Evolutionary conservation across 139 green algal species (phyloP).

Genomic region (Chlamydomonas applanata): DNA sequence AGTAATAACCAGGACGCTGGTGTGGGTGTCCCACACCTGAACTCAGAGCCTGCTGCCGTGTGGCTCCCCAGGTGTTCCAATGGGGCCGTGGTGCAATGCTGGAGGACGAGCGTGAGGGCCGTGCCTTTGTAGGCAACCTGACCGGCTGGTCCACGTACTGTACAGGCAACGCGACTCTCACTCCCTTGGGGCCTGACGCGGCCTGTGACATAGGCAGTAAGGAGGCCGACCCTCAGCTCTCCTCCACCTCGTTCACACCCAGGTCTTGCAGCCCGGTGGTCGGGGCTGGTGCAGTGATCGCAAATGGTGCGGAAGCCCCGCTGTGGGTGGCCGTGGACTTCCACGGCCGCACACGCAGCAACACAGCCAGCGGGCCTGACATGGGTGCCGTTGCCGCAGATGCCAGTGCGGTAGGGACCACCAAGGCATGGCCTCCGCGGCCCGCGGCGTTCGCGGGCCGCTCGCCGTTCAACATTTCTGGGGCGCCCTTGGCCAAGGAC

Average conservation of each 20-base stretch:
- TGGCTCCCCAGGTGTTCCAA: constrained; percentile 9
- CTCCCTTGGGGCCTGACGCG: no score
- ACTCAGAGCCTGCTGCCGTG: no score
- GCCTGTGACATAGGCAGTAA: no score
- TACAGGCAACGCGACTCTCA: no score
- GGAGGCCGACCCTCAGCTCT: no score
- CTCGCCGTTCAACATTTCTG: not conserved
- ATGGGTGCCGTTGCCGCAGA: not conserved
- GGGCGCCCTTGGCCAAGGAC: not conserved
- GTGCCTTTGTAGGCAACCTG: constrained; percentile 21
- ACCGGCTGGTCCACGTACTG: not conserved
- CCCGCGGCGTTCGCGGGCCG: no score
- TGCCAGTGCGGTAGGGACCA: no score
- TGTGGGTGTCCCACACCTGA: no score
- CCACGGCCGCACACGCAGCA: constrained; percentile 3
- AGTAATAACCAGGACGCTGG: no score
- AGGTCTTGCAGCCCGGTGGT: no score
- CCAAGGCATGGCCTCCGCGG: no score
- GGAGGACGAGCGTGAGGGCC: constrained; percentile 21
- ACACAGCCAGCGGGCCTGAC: not conserved
- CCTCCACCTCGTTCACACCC: no score
- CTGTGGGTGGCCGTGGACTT: constrained; percentile 22
- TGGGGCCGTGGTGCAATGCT: constrained; percentile 26
- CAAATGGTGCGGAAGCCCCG: not conserved
- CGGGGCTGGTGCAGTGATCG: not conserved